A percentile compares a stretch with the other conserved stretches of the same genome.
Evolutionary conservation across 2,329 filamentous ascomycete species (phyloP).

Genomic region (Saccharata proteae): DNA sequence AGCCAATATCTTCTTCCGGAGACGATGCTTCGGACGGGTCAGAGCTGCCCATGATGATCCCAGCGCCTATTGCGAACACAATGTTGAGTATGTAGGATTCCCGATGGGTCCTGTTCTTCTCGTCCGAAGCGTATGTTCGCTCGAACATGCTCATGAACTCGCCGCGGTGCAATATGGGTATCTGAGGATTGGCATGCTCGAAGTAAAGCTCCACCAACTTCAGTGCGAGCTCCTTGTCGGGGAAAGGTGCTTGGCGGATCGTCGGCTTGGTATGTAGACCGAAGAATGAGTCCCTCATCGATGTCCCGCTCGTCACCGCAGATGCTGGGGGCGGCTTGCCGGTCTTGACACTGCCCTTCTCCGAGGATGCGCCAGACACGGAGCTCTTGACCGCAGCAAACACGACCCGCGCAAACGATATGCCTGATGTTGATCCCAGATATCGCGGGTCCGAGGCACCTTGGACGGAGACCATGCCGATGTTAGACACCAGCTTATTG

Average conservation of each 20-base stretch:
- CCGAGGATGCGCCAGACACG: conserved; percentile 42
- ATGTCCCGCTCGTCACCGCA: conserved; percentile 50
- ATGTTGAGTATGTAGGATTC: conserved; percentile 95
- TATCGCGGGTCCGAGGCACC: conserved; percentile 69
- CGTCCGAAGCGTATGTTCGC: conserved; percentile 59
- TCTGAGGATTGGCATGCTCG: conserved; percentile 91
- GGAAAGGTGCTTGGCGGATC: conserved; percentile 76
- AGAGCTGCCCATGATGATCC: conserved; percentile 63
- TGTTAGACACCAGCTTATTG: conserved; percentile 55
- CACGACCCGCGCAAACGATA: conserved; percentile 88
- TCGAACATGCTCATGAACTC: conserved; percentile 88
- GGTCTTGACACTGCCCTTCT: conserved; percentile 50
- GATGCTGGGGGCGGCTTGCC: conserved; percentile 41
- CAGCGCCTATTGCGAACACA: conserved; percentile 89
- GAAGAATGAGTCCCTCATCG: conserved; percentile 93
- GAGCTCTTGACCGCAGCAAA: conserved; percentile 85
- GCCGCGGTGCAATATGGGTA: conserved; percentile 76
- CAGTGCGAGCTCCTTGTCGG: conserved; percentile 59
- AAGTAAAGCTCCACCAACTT: conserved; percentile 77
- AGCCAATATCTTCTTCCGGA: conserved; percentile 5
- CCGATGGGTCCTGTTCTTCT: conserved; percentile 55
- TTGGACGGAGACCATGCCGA: conserved; percentile 66
- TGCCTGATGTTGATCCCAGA: conserved; percentile 74
- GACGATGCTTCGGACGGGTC: conserved; percentile 18
- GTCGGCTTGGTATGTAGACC: conserved; percentile 85